phyloP scores from a whole-genome alignment of 2,329 filamentous ascomycete species.

The Stagonosporopsis vannaccii region DNA sequence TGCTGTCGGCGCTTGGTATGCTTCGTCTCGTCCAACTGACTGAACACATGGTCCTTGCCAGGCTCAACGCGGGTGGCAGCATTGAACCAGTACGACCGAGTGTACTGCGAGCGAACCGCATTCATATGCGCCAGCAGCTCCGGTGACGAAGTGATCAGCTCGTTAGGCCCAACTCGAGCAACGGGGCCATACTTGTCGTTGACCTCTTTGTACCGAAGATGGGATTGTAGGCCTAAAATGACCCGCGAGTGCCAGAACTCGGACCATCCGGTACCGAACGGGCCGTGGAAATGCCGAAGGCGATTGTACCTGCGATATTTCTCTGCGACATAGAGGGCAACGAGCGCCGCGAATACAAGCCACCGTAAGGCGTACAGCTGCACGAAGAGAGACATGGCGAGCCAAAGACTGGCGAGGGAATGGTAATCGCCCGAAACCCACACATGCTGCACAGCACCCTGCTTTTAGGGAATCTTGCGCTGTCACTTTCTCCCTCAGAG shows the following conservation, averaged over 20 bases:
- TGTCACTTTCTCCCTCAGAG: neutral
- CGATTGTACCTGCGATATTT: conserved; percentile 25
- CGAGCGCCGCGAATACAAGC: conserved; percentile 12
- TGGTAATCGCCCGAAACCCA: neutral
- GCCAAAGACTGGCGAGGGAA: neutral
- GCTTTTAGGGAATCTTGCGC: neutral
- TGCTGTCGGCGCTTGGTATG: conserved; percentile 54
- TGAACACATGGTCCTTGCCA: conserved; percentile 60
- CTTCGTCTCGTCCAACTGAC: conserved; percentile 54
- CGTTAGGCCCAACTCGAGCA: conserved; percentile 56
- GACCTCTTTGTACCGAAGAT: conserved; percentile 30
- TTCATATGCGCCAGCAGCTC: conserved; percentile 55
- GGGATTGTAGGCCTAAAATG: conserved; percentile 24
- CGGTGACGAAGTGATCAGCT: conserved; percentile 57
- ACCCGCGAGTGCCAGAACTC: conserved; percentile 30
- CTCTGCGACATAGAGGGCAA: conserved; percentile 14
- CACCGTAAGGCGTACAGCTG: conserved; percentile 20
- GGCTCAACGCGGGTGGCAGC: conserved; percentile 56
- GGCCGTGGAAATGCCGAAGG: conserved; percentile 31
- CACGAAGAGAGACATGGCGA: conserved; percentile 14
- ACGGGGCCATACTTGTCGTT: conserved; percentile 42
- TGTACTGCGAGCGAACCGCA: conserved; percentile 50
- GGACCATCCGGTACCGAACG: conserved; percentile 33
- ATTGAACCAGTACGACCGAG: conserved; percentile 41
- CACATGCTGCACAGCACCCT: neutral